phyloP scores from a whole-genome alignment of 2,329 filamentous ascomycete genomes.

The Aspergillus floridensis region DNA sequence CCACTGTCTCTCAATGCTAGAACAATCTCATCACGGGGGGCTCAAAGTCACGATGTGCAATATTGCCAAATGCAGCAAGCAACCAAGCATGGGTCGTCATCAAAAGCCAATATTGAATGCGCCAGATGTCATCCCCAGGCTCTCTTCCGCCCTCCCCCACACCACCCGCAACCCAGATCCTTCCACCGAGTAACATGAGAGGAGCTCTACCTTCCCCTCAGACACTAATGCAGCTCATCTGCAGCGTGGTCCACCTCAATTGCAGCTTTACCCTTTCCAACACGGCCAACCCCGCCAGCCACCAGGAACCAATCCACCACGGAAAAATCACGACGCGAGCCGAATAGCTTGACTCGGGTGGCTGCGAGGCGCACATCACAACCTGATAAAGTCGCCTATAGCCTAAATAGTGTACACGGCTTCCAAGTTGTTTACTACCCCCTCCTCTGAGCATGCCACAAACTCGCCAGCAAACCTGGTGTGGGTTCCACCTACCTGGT shows the following conservation, averaged over 20 bases:
- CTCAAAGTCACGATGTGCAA: background rate
- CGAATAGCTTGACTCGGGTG: background rate
- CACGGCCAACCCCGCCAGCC: background rate
- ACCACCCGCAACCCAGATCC: background rate
- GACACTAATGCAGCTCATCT: background rate
- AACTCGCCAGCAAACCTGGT: background rate
- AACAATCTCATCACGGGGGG: background rate
- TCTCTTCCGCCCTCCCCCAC: background rate
- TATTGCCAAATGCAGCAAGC: background rate
- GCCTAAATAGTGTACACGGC: background rate
- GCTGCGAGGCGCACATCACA: background rate
- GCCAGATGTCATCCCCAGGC: background rate
- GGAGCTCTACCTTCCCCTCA: background rate
- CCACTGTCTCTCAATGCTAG: background rate
- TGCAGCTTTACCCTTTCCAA: background rate
- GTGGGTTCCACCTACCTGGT: background rate
- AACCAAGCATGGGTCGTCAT: background rate
- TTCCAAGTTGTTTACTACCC: background rate
- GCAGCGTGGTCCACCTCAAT: background rate
- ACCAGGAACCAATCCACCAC: background rate
- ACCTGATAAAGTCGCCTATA: background rate
- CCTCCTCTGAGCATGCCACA: background rate
- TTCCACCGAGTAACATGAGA: background rate
- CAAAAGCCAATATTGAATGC: background rate
- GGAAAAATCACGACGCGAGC: background rate